Base-by-base conservation (phyloP, 2,329 filamentous ascomycete genomes). In the Xylariomycetidae sp. region DNA sequence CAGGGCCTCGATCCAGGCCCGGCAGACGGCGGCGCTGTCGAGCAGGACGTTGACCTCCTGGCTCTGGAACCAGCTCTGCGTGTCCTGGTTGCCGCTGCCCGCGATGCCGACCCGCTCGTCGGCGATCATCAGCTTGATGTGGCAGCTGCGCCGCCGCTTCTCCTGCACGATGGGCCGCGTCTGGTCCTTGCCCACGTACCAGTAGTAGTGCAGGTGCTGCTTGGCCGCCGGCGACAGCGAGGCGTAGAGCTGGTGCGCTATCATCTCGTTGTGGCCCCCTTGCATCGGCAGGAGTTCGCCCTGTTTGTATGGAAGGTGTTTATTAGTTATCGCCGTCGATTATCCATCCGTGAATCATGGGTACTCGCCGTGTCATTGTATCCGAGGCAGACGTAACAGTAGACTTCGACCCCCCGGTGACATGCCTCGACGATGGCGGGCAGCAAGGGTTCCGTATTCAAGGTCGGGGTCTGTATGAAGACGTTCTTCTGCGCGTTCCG, bases 41-140 rank as follows among this genome's bases (percentile, higher is more conserved):
- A 88, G 60, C 72, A 90, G 77, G 16, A 89, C 58, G 45, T 90
- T 89, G 34, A 85, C 72, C 56, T 90, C 85, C 55, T 88, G 83
- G 34, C 73, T 80, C 51, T 90, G 85, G 45, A 72, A 88, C 79
- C 83, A 89, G 14, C 72, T 79, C 57, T 90, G 85, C 2, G 85
- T 88, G 47, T 90, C 85, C 54, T 88, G 81, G 50, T 89, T 90
- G 0, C 84, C 85, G 43, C 77, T 85, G 4, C 85, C 85, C 56
- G 84, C 74, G 22, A 89, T 79, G 3, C 74, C 84, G 22, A 90
- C 70, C 15, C 63, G 62, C 27, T 72, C 74, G 53, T 90, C 85
- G 2, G 77, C 78, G 26, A 89, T 82, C 65, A 89, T 73, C 3
- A 90, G 65, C 54, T 90, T 90, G 53, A 88, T 72, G 56, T 89